phyloP scores from a whole-genome alignment of 305 asterid genomes.

The Fraxinus dipetala region DNA sequence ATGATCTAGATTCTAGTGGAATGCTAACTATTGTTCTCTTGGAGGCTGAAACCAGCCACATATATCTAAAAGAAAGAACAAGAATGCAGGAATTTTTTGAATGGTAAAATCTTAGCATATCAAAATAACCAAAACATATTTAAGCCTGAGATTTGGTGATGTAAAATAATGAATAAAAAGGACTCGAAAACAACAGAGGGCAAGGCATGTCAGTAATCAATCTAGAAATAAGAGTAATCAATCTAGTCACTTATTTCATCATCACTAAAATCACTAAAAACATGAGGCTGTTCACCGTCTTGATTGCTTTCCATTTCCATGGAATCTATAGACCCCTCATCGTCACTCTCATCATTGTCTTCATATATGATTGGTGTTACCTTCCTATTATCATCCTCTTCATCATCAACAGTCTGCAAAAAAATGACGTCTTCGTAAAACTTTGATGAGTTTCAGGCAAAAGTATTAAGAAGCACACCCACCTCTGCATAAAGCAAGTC shows the following conservation, averaged over 20 bases:
- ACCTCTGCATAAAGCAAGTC: constrained; percentile 80
- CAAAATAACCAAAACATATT: background rate
- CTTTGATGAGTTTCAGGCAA: background rate
- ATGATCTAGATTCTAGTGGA: background rate
- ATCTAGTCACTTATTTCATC: constrained; percentile 39
- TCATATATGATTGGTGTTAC: constrained; percentile 58
- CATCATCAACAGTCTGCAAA: constrained; percentile 58
- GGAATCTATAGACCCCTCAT: constrained; percentile 52
- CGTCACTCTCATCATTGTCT: constrained; percentile 59
- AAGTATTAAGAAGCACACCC: constrained; percentile 21
- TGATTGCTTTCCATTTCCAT: constrained; percentile 60
- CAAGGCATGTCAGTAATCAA: background rate
- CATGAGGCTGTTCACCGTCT: constrained; percentile 41
- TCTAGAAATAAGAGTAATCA: constrained; percentile 17
- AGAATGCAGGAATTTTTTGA: background rate
- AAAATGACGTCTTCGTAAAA: background rate
- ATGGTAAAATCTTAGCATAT: background rate
- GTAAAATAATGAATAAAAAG: background rate
- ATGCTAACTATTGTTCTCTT: background rate
- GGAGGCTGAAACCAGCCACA: background rate
- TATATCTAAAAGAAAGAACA: background rate
- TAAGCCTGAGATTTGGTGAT: background rate
- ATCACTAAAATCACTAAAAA: constrained; percentile 47
- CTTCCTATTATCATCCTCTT: constrained; percentile 40
- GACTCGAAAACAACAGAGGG: background rate